phyloP scores from a whole-genome alignment of 352 stramenopile species.

The Phytophthora pluvialis region DNA sequence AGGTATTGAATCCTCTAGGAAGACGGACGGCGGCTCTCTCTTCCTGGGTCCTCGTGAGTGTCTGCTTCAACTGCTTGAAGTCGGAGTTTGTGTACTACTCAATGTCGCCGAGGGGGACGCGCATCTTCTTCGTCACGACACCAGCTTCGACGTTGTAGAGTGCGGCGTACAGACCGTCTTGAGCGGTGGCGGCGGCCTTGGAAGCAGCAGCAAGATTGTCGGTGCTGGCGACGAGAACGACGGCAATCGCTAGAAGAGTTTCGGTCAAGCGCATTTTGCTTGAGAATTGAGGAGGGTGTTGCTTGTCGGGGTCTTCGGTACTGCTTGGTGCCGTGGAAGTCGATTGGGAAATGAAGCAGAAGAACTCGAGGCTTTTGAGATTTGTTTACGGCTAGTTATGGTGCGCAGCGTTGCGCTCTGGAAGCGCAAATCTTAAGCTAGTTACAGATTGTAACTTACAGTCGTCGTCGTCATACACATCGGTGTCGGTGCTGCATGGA shows the following conservation, averaged over 20 bases:
- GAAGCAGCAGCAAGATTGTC: slow-evolving; percentile 7
- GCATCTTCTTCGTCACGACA: slow-evolving; percentile 20
- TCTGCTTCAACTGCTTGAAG: slow-evolving; percentile 13
- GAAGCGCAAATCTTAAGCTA: too few relatives aligned
- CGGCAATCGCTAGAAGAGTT: slow-evolving; percentile 6
- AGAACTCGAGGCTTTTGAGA: not conserved
- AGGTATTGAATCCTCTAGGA: slow-evolving; percentile 4
- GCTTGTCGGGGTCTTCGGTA: not conserved
- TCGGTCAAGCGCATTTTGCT: slow-evolving; percentile 11
- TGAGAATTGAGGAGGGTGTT: not conserved
- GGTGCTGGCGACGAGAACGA: slow-evolving; percentile 12
- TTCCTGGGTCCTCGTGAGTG: slow-evolving; percentile 4
- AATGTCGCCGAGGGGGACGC: slow-evolving; percentile 14
- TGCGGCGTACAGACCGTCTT: slow-evolving; percentile 20
- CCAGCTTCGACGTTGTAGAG: slow-evolving; percentile 18
- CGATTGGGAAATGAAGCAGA: slow-evolving; percentile 1
- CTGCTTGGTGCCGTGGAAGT: not conserved
- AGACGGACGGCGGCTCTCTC: slow-evolving; percentile 14
- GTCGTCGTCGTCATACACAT: too few relatives aligned
- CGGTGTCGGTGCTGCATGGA: too few relatives aligned
- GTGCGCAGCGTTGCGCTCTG: too few relatives aligned
- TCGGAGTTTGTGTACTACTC: slow-evolving; percentile 12
- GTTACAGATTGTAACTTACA: too few relatives aligned
- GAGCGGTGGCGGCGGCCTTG: not conserved
- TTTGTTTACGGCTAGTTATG: too few relatives aligned